Evolutionary conservation across 2,329 filamentous ascomycete species (phyloP), one percentile per base, ranked within the genome.

Genomic region (Aspergillus fumigatus): DNA sequence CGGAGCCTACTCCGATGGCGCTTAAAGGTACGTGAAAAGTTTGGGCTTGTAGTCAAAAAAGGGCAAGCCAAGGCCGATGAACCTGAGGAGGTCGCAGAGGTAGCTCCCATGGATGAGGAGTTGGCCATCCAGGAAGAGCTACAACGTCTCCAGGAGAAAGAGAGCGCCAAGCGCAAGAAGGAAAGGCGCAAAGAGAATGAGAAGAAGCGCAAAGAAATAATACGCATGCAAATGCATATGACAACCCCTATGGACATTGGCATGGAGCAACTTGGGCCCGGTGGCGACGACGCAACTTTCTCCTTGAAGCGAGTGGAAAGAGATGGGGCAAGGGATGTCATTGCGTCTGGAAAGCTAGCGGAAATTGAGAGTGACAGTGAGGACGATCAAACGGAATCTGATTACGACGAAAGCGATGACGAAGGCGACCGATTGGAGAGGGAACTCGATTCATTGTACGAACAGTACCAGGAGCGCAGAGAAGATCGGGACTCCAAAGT

Each of bases 191-290:
- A 83, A 66, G 92, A 96, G 58, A 99, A 99, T 63, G 94, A 99
- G 74, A 86, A 86, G 73, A 97, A 96, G 75, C 90, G 94, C 65
- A 94, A 90, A 65, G 94, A 97, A 62, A 91, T 97, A 58, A 82
- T 96, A n/a, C 87, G 94, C 35, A 88, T 99, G 88, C 94, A 99
- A 74, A 86, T 99, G 79, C 88, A 97, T 77, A 99, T 99, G 94
- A 88, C 88, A 2, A 89, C 92, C 0, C 94, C 94, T 7, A 94
- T 91, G 81, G 94, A 99, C 62, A 96, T 99, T 61, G 94, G 94
- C 67, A 84, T 96, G 77, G 94, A 96, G 70, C 91, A 94, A 74
- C 77, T 84, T 25, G 90, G 90, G 0, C 89, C 90, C 0, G 80
- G 84, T 51, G 92, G 90, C 25, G 87, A 91, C 45, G 89, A 91